phyloP scores from a whole-genome alignment of 176 grass and related monocot species.

The Ensete glaucum region DNA sequence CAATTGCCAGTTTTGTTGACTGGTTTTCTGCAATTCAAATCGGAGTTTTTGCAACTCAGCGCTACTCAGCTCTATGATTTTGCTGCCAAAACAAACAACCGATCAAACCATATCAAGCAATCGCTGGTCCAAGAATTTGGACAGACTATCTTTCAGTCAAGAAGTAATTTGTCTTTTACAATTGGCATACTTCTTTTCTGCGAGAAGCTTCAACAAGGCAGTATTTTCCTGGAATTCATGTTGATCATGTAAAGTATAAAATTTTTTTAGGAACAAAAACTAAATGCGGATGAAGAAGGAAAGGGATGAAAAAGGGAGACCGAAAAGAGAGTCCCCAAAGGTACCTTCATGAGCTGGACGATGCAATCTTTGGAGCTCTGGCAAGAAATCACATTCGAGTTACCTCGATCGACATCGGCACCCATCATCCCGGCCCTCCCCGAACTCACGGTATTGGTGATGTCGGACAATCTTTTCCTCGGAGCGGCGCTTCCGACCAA shows the following conservation, averaged over 20 bases:
- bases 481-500: background rate
- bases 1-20: conserved; percentile 46
- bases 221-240: conserved; percentile 33
- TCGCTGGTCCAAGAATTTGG: background rate
- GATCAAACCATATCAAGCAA: background rate
- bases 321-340: background rate
- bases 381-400: background rate
- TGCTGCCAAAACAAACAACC: conserved; percentile 28
- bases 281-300: too few species aligned
- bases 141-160: background rate
- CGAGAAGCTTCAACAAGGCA: conserved; percentile 25
- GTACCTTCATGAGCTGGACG: conserved; percentile 32
- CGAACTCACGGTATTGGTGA: conserved; percentile 32
- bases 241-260: background rate
- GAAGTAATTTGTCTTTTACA: background rate
- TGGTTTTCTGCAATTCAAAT: conserved; percentile 14
- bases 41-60: conserved; percentile 44
- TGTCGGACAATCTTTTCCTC: conserved; percentile 25
- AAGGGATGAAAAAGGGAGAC: background rate
- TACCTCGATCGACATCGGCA: background rate
- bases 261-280: background rate
- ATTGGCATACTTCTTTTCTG: conserved; percentile 35
- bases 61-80: conserved; percentile 28
- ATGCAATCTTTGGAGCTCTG: conserved; percentile 17
- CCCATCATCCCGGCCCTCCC: conserved; percentile 14